phyloP scores from a whole-genome alignment of 176 grass and related monocot genomes.

The Triticum monococcum region DNA sequence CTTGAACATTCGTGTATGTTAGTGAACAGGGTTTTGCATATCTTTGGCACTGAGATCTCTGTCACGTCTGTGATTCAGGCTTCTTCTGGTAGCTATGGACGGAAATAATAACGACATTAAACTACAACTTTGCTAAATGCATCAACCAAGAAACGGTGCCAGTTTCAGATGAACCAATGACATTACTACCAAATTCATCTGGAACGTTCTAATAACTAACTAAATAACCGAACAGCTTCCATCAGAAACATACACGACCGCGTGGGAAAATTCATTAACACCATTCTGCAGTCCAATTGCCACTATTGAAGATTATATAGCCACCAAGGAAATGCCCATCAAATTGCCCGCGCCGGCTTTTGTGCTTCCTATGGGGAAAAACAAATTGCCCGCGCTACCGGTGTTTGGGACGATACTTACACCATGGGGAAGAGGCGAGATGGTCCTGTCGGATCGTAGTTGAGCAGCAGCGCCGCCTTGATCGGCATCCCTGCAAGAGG shows the following conservation, averaged over 20 bases:
- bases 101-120: not conserved
- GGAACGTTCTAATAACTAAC: not conserved
- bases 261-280: not conserved
- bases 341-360: not conserved
- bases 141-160: not conserved
- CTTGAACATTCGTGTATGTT: not conserved
- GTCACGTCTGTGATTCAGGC: not conserved
- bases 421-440: constrained; percentile 77
- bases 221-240: not conserved
- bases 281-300: not conserved
- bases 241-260: not conserved
- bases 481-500: constrained; percentile 58
- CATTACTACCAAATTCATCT: not conserved
- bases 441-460: constrained; percentile 60
- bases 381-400: not conserved
- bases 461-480: constrained; percentile 69
- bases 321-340: not conserved
- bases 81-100: not conserved
- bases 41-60: not conserved
- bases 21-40: not conserved
- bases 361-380: too few species aligned
- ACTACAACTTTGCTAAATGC: not conserved
- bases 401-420: constrained; percentile 26
- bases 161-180: not conserved
- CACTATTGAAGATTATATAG: not conserved